phyloP scores from a whole-genome alignment of 2,329 filamentous ascomycete species.

The Microdochium bolleyi region DNA sequence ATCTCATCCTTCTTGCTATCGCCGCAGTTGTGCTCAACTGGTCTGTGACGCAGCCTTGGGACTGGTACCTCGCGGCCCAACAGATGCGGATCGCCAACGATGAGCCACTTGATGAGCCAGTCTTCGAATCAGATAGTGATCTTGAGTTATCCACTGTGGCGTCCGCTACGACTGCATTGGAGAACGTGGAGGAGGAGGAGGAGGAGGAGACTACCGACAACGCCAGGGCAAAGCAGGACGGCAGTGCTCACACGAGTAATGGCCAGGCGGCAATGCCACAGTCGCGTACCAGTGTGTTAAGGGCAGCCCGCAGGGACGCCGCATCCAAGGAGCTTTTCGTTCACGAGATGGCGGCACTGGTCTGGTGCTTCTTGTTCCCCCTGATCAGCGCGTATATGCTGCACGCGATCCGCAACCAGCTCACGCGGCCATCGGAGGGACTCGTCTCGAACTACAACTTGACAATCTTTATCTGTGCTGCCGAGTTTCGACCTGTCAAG shows the following conservation, averaged over 20 bases:
- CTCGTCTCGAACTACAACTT: slow-evolving; percentile 90
- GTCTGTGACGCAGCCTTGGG: slow-evolving; percentile 85
- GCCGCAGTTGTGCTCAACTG: slow-evolving; percentile 86
- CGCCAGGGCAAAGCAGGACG: slow-evolving; percentile 2
- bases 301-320: slow-evolving; percentile 18
- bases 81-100: slow-evolving; percentile 44
- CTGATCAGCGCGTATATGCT: slow-evolving; percentile 74
- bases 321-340: slow-evolving; percentile 59
- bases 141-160: slow-evolving; percentile 16
- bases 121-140: slow-evolving; percentile 38
- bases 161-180: slow-evolving; percentile 18
- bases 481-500: slow-evolving; percentile 75
- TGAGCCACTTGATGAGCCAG: slow-evolving; percentile 29
- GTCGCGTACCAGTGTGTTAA: slow-evolving; percentile 5
- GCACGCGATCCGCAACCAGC: slow-evolving; percentile 70
- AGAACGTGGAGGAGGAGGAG: slow-evolving; percentile 38
- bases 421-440: slow-evolving; percentile 77
- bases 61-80: slow-evolving; percentile 69
- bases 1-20: slow-evolving; percentile 71
- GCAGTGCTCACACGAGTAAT: background rate
- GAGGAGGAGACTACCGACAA: slow-evolving; percentile 7
- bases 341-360: slow-evolving; percentile 68
- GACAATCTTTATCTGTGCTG: slow-evolving; percentile 79
- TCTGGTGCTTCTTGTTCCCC: slow-evolving; percentile 73
- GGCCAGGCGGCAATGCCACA: background rate